phyloP scores from a whole-genome alignment of 257 asterid species.

The Paulownia fortunei region DNA sequence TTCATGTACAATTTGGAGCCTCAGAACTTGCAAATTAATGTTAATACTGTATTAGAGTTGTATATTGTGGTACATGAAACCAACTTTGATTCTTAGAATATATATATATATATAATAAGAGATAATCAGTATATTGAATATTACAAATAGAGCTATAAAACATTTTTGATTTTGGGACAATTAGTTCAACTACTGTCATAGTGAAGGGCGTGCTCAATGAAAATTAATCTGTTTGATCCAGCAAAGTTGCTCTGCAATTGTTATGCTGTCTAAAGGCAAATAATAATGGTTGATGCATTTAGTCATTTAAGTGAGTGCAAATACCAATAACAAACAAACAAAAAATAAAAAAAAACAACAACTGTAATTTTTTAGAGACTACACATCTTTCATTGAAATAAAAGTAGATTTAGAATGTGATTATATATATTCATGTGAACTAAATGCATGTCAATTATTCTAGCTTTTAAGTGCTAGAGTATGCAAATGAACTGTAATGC shows the following conservation, averaged over 20 bases:
- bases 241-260: not conserved
- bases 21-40: not conserved
- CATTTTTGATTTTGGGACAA: not conserved
- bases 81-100: not conserved
- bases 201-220: not conserved
- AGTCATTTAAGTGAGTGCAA: not conserved
- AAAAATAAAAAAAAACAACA: not conserved
- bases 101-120: not conserved
- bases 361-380: not conserved
- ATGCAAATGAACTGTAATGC: constrained; percentile 17
- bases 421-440: constrained; percentile 10
- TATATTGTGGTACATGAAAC: not conserved
- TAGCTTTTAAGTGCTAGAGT: not conserved
- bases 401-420: not conserved
- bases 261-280: constrained; percentile 4
- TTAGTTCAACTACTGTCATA: not conserved
- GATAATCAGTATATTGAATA: not conserved
- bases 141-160: not conserved
- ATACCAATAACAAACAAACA: not conserved
- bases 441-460: constrained; percentile 13
- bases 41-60: not conserved
- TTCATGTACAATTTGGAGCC: not conserved
- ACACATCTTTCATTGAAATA: not conserved
- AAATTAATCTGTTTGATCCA: not conserved
- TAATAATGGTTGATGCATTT: not conserved